Base-by-base conservation (phyloP, 2,329 filamentous ascomycete species). In the Phaeosphaeria sp. region DNA sequence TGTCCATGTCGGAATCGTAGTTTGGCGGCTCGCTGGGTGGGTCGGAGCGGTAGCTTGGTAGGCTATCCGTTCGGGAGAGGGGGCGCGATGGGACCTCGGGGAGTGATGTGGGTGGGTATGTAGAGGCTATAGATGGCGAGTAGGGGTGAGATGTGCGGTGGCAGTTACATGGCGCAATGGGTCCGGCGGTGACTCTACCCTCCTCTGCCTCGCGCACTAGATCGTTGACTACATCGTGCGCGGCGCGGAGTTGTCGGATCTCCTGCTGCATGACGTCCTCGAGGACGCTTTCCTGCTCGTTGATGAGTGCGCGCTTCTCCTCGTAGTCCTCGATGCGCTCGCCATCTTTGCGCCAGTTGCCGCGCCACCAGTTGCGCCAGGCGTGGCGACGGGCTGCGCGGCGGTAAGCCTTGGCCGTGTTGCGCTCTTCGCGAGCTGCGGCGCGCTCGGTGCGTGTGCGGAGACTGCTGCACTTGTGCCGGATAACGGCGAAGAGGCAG, bases 391-490 rank as follows among this genome's bases (percentile, higher is more conserved):
- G 79, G 20, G 84, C 84, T 27, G 84, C 84, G 30, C 81, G 78
- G 44, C 80, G 80, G 64, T 87, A 87, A 7, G 82, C 78, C 13
- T 80, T 78, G 11, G 77, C 82, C 25, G 81, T 83, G 27, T 79
- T 76, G 50, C 84, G 79, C 71, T 87, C 84, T 74, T 87, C 85
- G 15, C 79, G 79, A 44, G 80, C 77, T 17, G 85, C 83, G 9
- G 82, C 79, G 23, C 83, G 78, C 56, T 87, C 84, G 13, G 81
- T 82, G 56, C 81, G 80, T 27, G 78, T 80, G 30, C 83, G 80
- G 22, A 80, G 77, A 51, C 81, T 81, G 63, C 81, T 79, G 59
- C 80, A 85, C 60, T 81, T 81, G 55, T 79, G 75, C 22, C 78
- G 78, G 54, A 84, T 76, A 43, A 81, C 73, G 5, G 76, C 71